Evolutionary conservation across 768 basidiomycete species (phyloP), one percentile per base, ranked within the genome.

Genomic region (Suillus hirtellus): DNA sequence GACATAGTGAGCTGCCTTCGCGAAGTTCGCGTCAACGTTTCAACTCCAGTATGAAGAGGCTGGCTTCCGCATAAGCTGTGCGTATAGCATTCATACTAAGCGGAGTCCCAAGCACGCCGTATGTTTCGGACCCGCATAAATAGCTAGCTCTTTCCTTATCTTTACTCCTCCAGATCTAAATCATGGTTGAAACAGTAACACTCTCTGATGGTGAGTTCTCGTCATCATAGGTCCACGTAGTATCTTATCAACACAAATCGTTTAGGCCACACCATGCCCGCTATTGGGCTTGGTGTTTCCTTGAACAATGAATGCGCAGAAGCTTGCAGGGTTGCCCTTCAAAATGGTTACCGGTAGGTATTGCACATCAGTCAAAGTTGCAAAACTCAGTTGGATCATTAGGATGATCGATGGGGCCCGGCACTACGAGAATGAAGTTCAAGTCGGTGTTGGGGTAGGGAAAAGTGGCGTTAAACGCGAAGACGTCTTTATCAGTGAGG

Each of bases 401-500:
- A 67, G 66, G 15, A 62, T 67, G 60, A 63, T 90, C 46, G 89
- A 91, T 69, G 81, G 86, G 1, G 89, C 89, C 3, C 85, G 86
- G 62, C 75, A 78, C 56, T 90, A 90, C 69, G 73, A 75, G 60
- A 89, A 88, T 64, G 87, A 89, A 68, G 79, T 76, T 14, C 74
- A 78, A 17, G 86, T 88, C 24, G 85, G 82, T 1, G 78, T 79
- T 12, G 86, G 84, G 1, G 71, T 87, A 14, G 74, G 76, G 62
- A 81, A 83, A 59, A 84, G 81, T 46, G 84, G 81, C 3, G 46
- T 89, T 3, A 65, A 76, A 1, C 76, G 88, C 61, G 76, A 76
- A 19, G 81, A 87, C 34, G 62, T 89, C 31, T 90, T 89, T 72
- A 81, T 90, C 68, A 89, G 89, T 88, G 62, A 56, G 46, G 1